Percentiles rank a stretch among this genome's conserved stretches.
Conservation (phyloP, 495 filamentous ascomycete genomes). For the Penicillium canariense region DNA sequence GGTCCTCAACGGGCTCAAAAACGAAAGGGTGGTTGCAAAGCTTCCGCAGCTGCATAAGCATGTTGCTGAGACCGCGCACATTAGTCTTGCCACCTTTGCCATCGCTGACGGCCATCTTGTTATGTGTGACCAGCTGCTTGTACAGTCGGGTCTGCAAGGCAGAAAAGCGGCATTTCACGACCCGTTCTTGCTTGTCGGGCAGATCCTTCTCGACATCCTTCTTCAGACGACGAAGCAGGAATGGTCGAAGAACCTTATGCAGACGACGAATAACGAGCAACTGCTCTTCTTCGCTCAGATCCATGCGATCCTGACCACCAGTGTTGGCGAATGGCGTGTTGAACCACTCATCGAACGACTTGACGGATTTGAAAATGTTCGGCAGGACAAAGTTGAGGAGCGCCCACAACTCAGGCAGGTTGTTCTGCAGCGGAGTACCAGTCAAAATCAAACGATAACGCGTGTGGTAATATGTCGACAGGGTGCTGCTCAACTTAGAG, state of each 20-base stretch:
- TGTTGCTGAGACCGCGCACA: constrained; percentile 95
- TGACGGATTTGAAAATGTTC: constrained; percentile 98
- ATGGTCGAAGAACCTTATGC: constrained; percentile 95
- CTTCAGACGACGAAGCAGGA: constrained; percentile 96
- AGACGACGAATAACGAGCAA: constrained; percentile 96
- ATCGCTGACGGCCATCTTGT: constrained; percentile 90
- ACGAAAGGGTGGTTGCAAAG: constrained; percentile 99
- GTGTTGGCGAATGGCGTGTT: constrained; percentile 99
- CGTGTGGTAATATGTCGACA: constrained; percentile 91
- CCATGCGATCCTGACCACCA: constrained; percentile 96
- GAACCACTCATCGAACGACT: constrained; percentile 99
- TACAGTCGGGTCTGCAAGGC: constrained; percentile 90
- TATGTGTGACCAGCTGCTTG: constrained; percentile 92
- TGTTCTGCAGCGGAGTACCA: constrained; percentile 96
- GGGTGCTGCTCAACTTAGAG: constrained; percentile 91
- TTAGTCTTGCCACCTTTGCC: constrained; percentile 94
- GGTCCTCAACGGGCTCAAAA: constrained; percentile 94
- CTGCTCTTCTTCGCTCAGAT: constrained; percentile 98
- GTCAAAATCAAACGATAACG: constrained; percentile 95
- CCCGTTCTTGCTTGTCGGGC: constrained; percentile 96
- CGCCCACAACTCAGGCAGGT: constrained; percentile 92
- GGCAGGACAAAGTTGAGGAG: constrained; percentile 97
- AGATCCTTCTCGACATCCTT: constrained; percentile 99
- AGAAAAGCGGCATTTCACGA: constrained; percentile 98
- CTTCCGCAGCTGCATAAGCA: constrained; percentile 99